These are phyloP conservation scores for Apiospora rasikravindrae DNA, from an alignment of 2,329 filamentous ascomycete species.

Conservation along the genomic window DNA sequence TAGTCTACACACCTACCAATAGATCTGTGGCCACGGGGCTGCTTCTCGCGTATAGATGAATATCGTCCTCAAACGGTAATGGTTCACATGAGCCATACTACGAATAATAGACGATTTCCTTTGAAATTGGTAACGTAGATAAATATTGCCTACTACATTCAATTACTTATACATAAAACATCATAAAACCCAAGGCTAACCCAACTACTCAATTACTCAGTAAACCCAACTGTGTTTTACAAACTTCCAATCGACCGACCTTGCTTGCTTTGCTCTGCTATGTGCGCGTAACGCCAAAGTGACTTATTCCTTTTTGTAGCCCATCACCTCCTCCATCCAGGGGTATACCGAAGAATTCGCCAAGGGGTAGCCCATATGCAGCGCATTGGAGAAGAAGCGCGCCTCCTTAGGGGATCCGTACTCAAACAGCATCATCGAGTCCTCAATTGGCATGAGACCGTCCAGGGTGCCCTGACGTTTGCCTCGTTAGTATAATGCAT, in stretches of 20 bases:
- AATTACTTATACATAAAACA: not conserved
- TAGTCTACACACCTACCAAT: too few relatives aligned
- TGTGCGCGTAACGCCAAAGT: not conserved
- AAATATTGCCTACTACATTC: not conserved
- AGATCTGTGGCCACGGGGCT: too few relatives aligned
- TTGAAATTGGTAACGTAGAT: not conserved
- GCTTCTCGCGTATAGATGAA: not conserved
- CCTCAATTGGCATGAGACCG: constrained; percentile 71
- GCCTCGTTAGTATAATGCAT: not conserved
- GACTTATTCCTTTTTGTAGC: constrained; percentile 13
- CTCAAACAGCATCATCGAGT: constrained; percentile 68
- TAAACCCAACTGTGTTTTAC: not conserved
- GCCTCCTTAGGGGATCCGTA: constrained; percentile 70
- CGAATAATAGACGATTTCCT: too few relatives aligned
- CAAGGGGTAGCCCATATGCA: constrained; percentile 73
- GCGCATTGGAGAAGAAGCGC: constrained; percentile 63
- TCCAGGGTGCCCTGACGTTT: constrained; percentile 60
- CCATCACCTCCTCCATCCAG: constrained; percentile 65
- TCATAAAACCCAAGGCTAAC: not conserved
- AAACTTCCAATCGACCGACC: not conserved
- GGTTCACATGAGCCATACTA: rapidly evolving
- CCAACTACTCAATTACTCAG: not conserved
- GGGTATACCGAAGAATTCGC: constrained; percentile 63
- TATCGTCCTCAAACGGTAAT: not conserved
- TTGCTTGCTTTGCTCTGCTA: not conserved